Evolutionary conservation across 2,329 filamentous ascomycete genomes (phyloP).

Genomic region (Fusarium sp.): DNA sequence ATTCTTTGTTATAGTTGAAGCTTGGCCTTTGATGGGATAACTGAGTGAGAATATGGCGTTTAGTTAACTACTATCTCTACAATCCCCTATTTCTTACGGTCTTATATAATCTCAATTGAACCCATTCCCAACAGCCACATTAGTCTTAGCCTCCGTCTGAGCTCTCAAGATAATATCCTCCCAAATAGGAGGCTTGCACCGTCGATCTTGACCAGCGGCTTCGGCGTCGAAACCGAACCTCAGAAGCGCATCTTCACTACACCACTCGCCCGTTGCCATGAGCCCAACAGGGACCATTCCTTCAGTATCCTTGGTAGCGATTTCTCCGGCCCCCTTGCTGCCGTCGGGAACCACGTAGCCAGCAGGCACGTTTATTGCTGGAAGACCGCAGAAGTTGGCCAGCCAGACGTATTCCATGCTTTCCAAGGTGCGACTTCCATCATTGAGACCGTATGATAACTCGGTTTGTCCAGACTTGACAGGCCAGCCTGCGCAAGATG

Average conservation of each 20-base stretch:
- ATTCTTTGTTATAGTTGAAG: no score
- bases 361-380: slow-evolving; percentile 57
- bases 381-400: slow-evolving; percentile 62
- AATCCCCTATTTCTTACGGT: background rate
- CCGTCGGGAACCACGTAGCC: slow-evolving; percentile 56
- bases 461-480: slow-evolving; percentile 50
- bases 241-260: slow-evolving; percentile 59
- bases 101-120: background rate
- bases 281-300: slow-evolving; percentile 63
- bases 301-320: slow-evolving; percentile 46
- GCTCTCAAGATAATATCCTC: slow-evolving; percentile 30
- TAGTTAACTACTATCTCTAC: background rate
- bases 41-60: no score
- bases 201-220: slow-evolving; percentile 43
- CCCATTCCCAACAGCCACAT: background rate
- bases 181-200: slow-evolving; percentile 31
- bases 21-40: no score
- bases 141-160: slow-evolving; percentile 6
- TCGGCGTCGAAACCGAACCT: slow-evolving; percentile 61
- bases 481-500: slow-evolving; percentile 59
- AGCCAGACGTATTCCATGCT: slow-evolving; percentile 64
- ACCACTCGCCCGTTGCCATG: slow-evolving; percentile 68
- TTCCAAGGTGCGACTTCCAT: slow-evolving; percentile 58
- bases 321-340: slow-evolving; percentile 40
- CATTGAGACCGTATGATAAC: slow-evolving; percentile 54